Percentiles rank a stretch among this genome's conserved stretches.
Evolutionary conservation across 139 green algal species (phyloP).

Genomic region (Tetraselmis chui): DNA sequence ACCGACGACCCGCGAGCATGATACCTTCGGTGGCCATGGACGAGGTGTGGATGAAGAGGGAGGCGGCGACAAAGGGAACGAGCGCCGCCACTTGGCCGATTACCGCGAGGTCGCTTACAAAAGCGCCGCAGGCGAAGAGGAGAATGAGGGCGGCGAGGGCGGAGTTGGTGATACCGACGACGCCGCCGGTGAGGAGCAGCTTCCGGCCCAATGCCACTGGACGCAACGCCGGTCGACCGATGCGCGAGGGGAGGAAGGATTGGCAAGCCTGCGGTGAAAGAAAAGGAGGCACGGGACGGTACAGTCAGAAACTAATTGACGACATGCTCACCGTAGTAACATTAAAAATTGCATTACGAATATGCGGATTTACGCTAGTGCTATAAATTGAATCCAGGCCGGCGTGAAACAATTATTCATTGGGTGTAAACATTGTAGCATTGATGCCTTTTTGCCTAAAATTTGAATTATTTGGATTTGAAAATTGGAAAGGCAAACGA

Average conservation of each 20-base stretch:
- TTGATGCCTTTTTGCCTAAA: not conserved
- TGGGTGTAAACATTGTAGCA: not conserved
- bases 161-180: constrained; percentile 17
- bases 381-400: no score
- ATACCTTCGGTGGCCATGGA: constrained; percentile 37
- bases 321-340: not conserved
- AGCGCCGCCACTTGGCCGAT: not conserved
- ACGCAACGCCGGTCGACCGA: not conserved
- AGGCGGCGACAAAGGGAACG: constrained; percentile 8
- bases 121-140: constrained; percentile 5
- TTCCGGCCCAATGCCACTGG: constrained; percentile 8
- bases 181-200: constrained; percentile 12
- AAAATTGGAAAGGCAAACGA: no score
- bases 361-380: not conserved
- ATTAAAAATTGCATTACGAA: not conserved
- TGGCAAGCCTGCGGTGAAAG: constrained; percentile 17
- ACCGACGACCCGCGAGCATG: constrained; percentile 25
- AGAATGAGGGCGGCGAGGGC: constrained; percentile 6
- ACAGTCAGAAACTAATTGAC: not conserved
- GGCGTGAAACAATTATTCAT: not conserved
- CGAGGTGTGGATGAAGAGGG: constrained; percentile 24
- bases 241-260: constrained; percentile 24
- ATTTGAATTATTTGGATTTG: no score
- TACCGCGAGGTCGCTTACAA: constrained; percentile 22
- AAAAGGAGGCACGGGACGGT: not conserved